A percentile compares a stretch with the other conserved stretches of the same genome.
Evolutionary conservation across 768 basidiomycete genomes (phyloP).

Genomic region (Myochromella boudieri): DNA sequence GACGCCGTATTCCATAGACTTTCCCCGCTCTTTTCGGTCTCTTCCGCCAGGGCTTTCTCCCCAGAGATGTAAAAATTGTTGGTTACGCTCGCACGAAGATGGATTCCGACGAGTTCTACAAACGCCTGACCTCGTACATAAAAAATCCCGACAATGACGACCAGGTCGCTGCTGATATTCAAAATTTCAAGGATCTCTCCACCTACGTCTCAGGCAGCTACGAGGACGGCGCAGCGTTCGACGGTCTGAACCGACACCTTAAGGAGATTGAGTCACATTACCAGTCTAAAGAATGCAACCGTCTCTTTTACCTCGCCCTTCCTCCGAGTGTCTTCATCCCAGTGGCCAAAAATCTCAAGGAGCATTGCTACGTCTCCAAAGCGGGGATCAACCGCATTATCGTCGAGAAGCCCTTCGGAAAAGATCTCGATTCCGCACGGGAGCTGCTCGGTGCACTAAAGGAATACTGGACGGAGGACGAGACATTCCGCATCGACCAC

Average conservation of each 20-base stretch:
- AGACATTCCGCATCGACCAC: constrained; percentile 99
- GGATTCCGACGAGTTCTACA: constrained; percentile 81
- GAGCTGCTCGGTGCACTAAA: constrained; percentile 79
- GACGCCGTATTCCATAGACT: constrained; percentile 53
- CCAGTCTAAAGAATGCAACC: constrained; percentile 62
- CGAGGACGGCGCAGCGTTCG: constrained; percentile 80
- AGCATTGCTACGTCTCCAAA: constrained; percentile 69
- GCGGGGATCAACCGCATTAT: constrained; percentile 88
- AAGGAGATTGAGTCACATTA: constrained; percentile 76
- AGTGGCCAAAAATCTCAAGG: constrained; percentile 81
- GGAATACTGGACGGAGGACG: constrained; percentile 90
- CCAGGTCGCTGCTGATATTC: constrained; percentile 57
- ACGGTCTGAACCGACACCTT: constrained; percentile 73
- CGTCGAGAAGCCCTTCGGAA: constrained; percentile 98
- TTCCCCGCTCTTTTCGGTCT: constrained; percentile 94
- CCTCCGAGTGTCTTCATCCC: constrained; percentile 96
- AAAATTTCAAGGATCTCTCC: constrained; percentile 80
- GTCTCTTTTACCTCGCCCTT: constrained; percentile 95
- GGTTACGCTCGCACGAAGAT: constrained; percentile 98
- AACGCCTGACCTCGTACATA: constrained; percentile 82
- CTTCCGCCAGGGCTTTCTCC: constrained; percentile 77
- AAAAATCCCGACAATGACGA: constrained; percentile 70
- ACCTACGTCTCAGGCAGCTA: constrained; percentile 88
- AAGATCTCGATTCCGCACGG: constrained; percentile 84
- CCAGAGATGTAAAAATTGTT: constrained; percentile 83